Conservation (phyloP, 1,139 yeast species). For the Scheffersomyces cryptocercus region DNA sequence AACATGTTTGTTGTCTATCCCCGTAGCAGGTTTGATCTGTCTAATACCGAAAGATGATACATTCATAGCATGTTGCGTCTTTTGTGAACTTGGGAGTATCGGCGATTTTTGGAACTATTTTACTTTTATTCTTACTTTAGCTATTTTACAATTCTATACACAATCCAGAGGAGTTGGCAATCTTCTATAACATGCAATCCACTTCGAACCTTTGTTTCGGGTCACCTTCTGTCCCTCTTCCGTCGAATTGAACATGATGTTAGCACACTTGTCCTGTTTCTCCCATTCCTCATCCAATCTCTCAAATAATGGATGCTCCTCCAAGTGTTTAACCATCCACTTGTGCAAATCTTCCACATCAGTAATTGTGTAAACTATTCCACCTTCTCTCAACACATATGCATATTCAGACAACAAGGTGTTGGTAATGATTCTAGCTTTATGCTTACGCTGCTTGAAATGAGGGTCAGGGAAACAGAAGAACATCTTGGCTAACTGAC, state of each 20-base stretch:
- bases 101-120: not conserved
- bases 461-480: conserved; percentile 99
- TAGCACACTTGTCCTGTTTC: conserved; percentile 72
- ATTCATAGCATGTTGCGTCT: too few species aligned
- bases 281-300: conserved; percentile 83
- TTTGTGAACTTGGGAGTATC: too few species aligned
- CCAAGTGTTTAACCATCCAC: conserved; percentile 95
- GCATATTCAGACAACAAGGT: conserved; percentile 92
- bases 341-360: conserved; percentile 91
- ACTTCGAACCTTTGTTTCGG: conserved; percentile 85
- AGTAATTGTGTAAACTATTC: conserved; percentile 89
- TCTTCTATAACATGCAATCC: conserved; percentile 84
- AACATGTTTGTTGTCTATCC: too few species aligned
- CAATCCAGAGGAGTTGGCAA: conserved; percentile 56
- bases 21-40: too few species aligned
- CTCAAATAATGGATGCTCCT: conserved; percentile 87
- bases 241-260: conserved; percentile 84
- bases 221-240: conserved; percentile 98
- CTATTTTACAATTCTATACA: conserved; percentile 13
- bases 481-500: conserved; percentile 85
- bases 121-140: not conserved
- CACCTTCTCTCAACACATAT: conserved; percentile 82
- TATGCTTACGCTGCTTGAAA: conserved; percentile 94
- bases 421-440: conserved; percentile 91
- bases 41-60: too few species aligned